phyloP scores from a whole-genome alignment of 129 eudicot genomes.

The Escallonia herrerae region DNA sequence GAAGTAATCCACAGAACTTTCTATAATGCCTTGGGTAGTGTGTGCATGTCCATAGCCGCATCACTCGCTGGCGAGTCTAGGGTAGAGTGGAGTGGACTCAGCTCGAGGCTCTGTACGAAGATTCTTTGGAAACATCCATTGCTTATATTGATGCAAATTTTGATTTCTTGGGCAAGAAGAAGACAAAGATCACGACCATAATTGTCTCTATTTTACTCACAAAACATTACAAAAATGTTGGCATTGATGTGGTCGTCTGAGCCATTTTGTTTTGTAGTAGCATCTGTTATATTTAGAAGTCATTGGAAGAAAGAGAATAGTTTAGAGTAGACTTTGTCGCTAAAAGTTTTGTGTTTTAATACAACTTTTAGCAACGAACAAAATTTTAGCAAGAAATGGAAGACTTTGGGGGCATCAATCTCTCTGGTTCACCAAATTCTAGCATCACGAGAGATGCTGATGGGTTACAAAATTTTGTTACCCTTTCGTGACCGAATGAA shows the following conservation, averaged over 20 bases:
- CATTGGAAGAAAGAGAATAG: background rate
- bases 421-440: no score
- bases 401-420: no score
- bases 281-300: no score
- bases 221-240: background rate
- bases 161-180: conserved; percentile 12
- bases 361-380: background rate
- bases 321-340: no score
- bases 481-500: no score
- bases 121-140: conserved; percentile 52
- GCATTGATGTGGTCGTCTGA: background rate
- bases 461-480: no score
- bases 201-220: conserved; percentile 15
- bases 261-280: background rate
- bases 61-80: background rate
- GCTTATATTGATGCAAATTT: conserved; percentile 27
- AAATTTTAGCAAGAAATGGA: background rate
- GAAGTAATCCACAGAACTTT: background rate
- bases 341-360: background rate
- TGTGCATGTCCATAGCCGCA: background rate
- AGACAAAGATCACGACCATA: conserved; percentile 33
- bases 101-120: conserved; percentile 30
- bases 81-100: background rate
- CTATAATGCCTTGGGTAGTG: background rate
- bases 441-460: no score